Evolutionary conservation across 2,329 filamentous ascomycete genomes (phyloP), one percentile per base, ranked within the genome.

Genomic region (Calycina herbarum): DNA sequence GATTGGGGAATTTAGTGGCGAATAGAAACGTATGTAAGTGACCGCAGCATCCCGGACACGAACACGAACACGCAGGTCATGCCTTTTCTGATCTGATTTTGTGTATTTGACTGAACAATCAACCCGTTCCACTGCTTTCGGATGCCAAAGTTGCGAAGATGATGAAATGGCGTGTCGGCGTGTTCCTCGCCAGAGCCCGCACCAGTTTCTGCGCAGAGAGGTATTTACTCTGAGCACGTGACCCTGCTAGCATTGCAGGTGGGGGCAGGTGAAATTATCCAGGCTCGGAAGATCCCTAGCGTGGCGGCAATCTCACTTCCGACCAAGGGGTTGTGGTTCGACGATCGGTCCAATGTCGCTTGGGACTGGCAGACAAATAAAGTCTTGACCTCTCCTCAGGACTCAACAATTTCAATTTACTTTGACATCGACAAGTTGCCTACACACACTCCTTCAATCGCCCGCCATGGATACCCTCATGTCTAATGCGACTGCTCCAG

Each of bases 401-500:
- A 13, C 27, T 33, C 33, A 35, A 33, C 62, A 27, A 48, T 35
- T 24, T 54, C 62, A 27, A 48, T 35, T 24, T 54, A 27, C 48
- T 38, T 57, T 51, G 40, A 61, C 51, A 61, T 33, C 45, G 61
- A 62, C 62, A 62, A 45, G 61, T 58, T 45, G 57, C 59, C 33
- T 45, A 17, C 48, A 60, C 59, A 59, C 57, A 24, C 57, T 62
- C 64, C n/a, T 59, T 31, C 45, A 27, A 24, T 51, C 45, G 62
- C 40, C 67, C 57, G 59, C 45, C 64, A 72, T 73, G 68, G 67
- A 65, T 59, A 64, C 68, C 33, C 10, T 72, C 59, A 58, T 72
- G 56, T 68, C 69, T 7, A 76, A 75, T 71, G 65, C 73, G 35
- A 75, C 69, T n/a, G 58, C 70, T 56, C 72, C 73, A 13, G 73